A percentile compares a stretch with the other conserved stretches of the same genome.
These are phyloP conservation scores for Parvularia atlantis DNA, from an alignment of 78 protist genomes.

Conservation along the genomic window DNA sequence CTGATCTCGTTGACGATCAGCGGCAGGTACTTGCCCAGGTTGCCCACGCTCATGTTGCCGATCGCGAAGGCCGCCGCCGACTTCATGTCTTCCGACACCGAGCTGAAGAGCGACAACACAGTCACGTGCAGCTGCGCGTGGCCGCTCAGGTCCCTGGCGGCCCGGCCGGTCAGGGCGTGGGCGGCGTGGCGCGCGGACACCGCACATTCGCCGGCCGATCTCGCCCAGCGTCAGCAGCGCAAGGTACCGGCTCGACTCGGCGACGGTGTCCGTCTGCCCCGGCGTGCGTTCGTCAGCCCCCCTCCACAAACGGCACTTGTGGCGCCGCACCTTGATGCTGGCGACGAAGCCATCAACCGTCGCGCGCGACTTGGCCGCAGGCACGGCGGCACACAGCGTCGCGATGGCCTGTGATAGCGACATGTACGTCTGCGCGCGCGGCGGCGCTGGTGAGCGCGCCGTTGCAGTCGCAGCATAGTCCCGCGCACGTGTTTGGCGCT, in stretches of 20 bases:
- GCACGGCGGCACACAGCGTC: not conserved
- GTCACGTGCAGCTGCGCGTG: constrained; percentile 13
- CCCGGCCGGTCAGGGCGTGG: constrained; percentile 41
- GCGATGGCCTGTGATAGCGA: not conserved
- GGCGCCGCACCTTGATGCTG: not conserved
- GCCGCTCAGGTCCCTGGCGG: not conserved
- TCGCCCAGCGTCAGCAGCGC: constrained; percentile 76
- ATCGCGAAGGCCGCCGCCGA: constrained; percentile 63
- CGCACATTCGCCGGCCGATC: constrained; percentile 59
- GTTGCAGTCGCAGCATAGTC: no score
- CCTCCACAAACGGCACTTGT: not conserved
- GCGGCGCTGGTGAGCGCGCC: no score
- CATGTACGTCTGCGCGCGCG: no score
- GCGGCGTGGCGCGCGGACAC: no score
- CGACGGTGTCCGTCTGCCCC: no score
- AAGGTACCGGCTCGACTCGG: no score
- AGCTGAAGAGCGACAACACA: constrained; percentile 33
- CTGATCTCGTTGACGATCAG: constrained; percentile 45
- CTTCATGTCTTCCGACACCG: constrained; percentile 62
- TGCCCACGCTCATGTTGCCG: constrained; percentile 42
- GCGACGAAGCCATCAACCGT: constrained; percentile 33
- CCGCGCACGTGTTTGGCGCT: no score
- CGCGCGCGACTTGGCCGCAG: not conserved
- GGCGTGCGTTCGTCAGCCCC: not conserved
- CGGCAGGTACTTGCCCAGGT: constrained; percentile 41